Evolutionary conservation across 768 basidiomycete genomes (phyloP).

Genomic region (Xerocomellus dryophilus): DNA sequence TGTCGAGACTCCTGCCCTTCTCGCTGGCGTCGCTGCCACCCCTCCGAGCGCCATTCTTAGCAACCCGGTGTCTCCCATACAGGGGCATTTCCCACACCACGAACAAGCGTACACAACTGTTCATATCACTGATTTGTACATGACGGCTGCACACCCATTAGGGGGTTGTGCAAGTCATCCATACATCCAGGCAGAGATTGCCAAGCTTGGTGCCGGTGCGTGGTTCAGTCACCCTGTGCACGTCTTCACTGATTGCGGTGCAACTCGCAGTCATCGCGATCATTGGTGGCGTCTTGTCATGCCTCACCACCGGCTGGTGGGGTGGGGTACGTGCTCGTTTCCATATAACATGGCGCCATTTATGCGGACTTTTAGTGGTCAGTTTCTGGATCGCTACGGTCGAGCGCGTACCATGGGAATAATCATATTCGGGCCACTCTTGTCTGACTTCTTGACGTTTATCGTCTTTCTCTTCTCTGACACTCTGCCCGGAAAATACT

Average conservation of each 20-base stretch:
- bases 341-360: neutral
- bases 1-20: neutral
- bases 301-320: slow-evolving; percentile 2
- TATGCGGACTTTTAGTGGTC: neutral
- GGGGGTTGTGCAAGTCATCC: neutral
- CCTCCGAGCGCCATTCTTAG: neutral
- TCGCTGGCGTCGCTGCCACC: neutral
- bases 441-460: neutral
- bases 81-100: neutral
- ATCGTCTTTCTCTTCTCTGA: neutral
- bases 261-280: neutral
- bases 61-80: neutral
- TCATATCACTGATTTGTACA: neutral
- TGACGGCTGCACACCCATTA: neutral
- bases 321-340: neutral
- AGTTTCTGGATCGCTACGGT: neutral
- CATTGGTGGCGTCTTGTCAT: slow-evolving; percentile 2
- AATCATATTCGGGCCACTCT: neutral
- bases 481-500: neutral
- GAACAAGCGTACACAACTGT: neutral
- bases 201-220: neutral
- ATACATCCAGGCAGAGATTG: neutral
- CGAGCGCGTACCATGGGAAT: neutral
- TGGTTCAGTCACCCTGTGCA: neutral
- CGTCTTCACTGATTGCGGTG: neutral